These are phyloP conservation scores for Eutrema heterophyllum DNA, from an alignment of 345 rosid species.

Conservation along the genomic window DNA sequence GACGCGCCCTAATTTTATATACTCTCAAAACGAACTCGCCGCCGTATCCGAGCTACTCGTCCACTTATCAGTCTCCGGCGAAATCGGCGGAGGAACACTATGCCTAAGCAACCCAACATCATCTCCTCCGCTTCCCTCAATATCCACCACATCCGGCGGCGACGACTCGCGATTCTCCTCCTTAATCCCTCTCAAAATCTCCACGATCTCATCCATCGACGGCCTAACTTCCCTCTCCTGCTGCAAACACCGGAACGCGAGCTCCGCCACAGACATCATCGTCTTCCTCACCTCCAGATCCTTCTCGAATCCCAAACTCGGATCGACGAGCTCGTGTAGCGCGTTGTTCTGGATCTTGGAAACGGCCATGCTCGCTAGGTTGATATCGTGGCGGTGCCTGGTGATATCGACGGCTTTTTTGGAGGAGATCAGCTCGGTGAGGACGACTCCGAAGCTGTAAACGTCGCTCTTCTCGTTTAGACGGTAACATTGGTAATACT, in stretches of 20 bases:
- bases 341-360: slow-evolving; percentile 58
- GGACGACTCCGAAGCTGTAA: slow-evolving; percentile 85
- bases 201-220: slow-evolving; percentile 60
- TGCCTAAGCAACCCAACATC: slow-evolving; percentile 49
- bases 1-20: background rate
- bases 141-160: slow-evolving; percentile 41
- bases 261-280: slow-evolving; percentile 53
- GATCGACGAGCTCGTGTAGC: slow-evolving; percentile 67
- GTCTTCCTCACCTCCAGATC: slow-evolving; percentile 37
- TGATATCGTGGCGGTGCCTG: slow-evolving; percentile 62
- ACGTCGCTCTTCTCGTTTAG: slow-evolving; percentile 87
- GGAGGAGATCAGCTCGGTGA: slow-evolving; percentile 65
- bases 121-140: slow-evolving; percentile 29
- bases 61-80: slow-evolving; percentile 52
- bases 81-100: slow-evolving; percentile 44
- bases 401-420: slow-evolving; percentile 64
- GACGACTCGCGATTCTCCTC: slow-evolving; percentile 21
- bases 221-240: slow-evolving; percentile 76
- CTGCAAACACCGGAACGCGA: slow-evolving; percentile 79
- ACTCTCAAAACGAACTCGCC: slow-evolving; percentile 13
- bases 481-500: slow-evolving; percentile 71
- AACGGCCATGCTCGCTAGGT: slow-evolving; percentile 73
- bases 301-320: slow-evolving; percentile 51
- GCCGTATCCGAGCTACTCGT: slow-evolving; percentile 41
- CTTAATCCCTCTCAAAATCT: slow-evolving; percentile 45